Conservation (phyloP, 768 basidiomycete genomes). For the Auricularia sp. region DNA sequence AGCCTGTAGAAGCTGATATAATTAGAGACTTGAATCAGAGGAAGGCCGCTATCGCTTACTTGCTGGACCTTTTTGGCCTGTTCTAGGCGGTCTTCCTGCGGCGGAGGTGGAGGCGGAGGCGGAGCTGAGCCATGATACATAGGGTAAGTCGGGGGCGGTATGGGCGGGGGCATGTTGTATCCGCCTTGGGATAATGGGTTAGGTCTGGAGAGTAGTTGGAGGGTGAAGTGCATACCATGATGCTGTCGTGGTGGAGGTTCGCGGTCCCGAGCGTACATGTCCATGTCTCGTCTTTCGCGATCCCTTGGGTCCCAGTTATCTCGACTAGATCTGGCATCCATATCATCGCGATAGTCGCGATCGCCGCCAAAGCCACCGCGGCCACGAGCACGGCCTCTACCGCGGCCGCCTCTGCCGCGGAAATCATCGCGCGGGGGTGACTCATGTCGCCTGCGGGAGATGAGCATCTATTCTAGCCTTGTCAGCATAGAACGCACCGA, state of each 20-base stretch:
- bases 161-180: background rate
- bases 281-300: background rate
- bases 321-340: conserved; percentile 27
- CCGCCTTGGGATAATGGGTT: conserved; percentile 10
- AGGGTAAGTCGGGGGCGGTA: background rate
- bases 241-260: conserved; percentile 26
- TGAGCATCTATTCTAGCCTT: background rate
- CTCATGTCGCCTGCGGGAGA: background rate
- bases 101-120: conserved; percentile 5
- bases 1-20: conserved; percentile 54
- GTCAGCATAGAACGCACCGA: conserved; percentile 16
- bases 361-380: conserved; percentile 43
- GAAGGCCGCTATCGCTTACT: conserved; percentile 21
- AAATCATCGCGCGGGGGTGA: background rate
- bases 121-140: background rate
- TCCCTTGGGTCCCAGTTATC: conserved; percentile 4
- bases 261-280: conserved; percentile 16
- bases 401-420: conserved; percentile 2
- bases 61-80: conserved; percentile 84
- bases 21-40: background rate
- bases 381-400: conserved; percentile 12
- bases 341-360: conserved; percentile 37
- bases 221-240: background rate
- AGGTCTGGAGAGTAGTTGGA: background rate
- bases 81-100: conserved; percentile 70